phyloP scores from a whole-genome alignment of 2,329 filamentous ascomycete species.

The Clarireedia hainanense region DNA sequence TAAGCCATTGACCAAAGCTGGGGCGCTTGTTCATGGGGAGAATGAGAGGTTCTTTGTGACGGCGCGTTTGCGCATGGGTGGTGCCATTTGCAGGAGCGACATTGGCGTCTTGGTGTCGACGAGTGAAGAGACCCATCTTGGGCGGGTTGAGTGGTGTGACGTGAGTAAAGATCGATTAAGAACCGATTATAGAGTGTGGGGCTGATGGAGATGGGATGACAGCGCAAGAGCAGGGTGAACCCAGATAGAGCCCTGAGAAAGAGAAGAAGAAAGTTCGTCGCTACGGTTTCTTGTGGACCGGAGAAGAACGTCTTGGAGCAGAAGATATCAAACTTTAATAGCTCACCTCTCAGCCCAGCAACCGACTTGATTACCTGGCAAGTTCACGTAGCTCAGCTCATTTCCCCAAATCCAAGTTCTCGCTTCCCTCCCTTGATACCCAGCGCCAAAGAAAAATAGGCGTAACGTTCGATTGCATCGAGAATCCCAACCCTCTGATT shows the following conservation, averaged over 20 bases:
- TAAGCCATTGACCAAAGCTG: constrained; percentile 62
- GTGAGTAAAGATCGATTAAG: neutral
- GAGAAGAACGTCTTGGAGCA: neutral
- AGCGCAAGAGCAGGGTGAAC: neutral
- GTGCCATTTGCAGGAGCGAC: neutral
- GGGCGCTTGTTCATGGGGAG: constrained; percentile 43
- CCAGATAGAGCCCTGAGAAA: neutral
- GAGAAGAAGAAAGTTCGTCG: neutral
- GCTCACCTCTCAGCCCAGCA: neutral
- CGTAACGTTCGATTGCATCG: neutral
- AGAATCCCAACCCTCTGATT: neutral
- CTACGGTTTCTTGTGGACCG: neutral
- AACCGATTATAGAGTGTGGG: neutral
- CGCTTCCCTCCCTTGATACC: neutral
- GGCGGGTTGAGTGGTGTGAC: neutral
- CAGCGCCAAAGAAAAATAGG: neutral
- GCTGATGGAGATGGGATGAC: neutral
- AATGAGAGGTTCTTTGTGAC: constrained; percentile 13
- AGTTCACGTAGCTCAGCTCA: no score
- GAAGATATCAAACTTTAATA: neutral
- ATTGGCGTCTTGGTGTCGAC: neutral
- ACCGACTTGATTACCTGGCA: no score
- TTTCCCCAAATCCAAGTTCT: no score
- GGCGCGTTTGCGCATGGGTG: neutral
- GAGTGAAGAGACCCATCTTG: constrained; percentile 7